A percentile compares a stretch with the other conserved stretches of the same genome.
Conservation (phyloP, 1,284 basidiomycete species). For the Psilocybe mexicana region DNA sequence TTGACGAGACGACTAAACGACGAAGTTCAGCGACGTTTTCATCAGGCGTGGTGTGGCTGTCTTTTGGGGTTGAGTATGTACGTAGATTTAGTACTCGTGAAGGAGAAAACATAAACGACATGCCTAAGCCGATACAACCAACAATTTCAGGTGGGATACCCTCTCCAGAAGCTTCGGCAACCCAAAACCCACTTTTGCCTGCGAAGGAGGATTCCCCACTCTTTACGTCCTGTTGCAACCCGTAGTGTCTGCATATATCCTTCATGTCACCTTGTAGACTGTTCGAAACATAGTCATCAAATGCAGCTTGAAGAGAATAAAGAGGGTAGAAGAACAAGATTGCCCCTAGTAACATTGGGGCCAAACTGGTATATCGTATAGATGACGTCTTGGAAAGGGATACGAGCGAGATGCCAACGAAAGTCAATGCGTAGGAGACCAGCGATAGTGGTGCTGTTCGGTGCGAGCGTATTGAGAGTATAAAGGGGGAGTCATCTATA, state of each 20-base stretch:
- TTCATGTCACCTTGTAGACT: conserved; percentile 3
- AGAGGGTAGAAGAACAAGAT: not conserved
- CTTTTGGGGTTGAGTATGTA: not conserved
- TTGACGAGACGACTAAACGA: conserved; percentile 3
- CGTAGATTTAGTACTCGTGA: too few relatives aligned
- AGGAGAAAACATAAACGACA: not conserved
- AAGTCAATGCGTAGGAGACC: not conserved
- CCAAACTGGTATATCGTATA: not conserved
- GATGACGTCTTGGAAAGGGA: not conserved
- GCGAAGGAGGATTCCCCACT: not conserved
- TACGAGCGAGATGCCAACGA: not conserved
- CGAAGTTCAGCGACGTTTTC: conserved; percentile 8
- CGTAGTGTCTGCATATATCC: conserved; percentile 9
- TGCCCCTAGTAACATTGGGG: not conserved
- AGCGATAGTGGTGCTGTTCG: not conserved
- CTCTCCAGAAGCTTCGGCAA: not conserved
- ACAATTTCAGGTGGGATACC: not conserved
- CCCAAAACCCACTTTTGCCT: conserved; percentile 11
- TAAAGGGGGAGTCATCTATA: conserved; percentile 1
- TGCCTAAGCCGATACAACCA: conserved; percentile 15
- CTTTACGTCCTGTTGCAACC: not conserved
- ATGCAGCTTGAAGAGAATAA: not conserved
- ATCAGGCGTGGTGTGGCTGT: conserved; percentile 1
- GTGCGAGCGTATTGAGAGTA: not conserved
- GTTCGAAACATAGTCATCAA: not conserved